phyloP scores from a whole-genome alignment of 1,284 basidiomycete species.

The Trichosporon coremiiforme region DNA sequence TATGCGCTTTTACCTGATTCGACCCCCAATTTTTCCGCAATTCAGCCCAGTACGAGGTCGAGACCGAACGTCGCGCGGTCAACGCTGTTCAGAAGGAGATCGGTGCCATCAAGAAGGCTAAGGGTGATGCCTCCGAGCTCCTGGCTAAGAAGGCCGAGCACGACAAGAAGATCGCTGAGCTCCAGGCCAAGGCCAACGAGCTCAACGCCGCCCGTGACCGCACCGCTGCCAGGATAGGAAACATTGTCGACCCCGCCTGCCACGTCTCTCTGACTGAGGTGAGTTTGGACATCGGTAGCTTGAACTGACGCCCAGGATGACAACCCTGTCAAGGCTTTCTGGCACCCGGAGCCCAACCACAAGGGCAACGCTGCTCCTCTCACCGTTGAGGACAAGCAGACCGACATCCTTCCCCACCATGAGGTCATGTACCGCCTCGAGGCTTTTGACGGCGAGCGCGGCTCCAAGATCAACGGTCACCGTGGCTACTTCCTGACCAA shows the following conservation, averaged over 20 bases:
- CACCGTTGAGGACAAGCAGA: slow-evolving; percentile 63
- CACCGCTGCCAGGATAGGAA: slow-evolving; percentile 82
- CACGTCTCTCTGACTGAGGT: slow-evolving; percentile 90
- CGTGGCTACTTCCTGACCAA: slow-evolving; percentile 94
- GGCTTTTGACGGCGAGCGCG: slow-evolving; percentile 94
- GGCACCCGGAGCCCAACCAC: slow-evolving; percentile 78
- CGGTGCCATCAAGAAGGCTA: slow-evolving; percentile 89
- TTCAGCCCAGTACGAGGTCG: slow-evolving; percentile 81
- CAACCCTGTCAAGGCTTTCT: slow-evolving; percentile 77
- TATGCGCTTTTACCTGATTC: neutral
- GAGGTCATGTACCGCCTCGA: slow-evolving; percentile 92
- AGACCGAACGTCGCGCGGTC: slow-evolving; percentile 75
- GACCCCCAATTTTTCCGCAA: neutral
- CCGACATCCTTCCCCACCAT: slow-evolving; percentile 88
- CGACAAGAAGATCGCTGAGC: slow-evolving; percentile 70
- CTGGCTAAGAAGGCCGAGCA: slow-evolving; percentile 76
- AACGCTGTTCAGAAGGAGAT: slow-evolving; percentile 94
- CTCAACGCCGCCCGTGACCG: slow-evolving; percentile 66
- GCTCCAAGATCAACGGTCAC: slow-evolving; percentile 90
- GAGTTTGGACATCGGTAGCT: slow-evolving; percentile 32
- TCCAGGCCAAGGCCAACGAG: slow-evolving; percentile 76
- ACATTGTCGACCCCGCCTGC: slow-evolving; percentile 84
- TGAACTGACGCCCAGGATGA: slow-evolving; percentile 67
- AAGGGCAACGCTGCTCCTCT: slow-evolving; percentile 57
- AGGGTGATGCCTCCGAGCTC: slow-evolving; percentile 84